A percentile compares a stretch with the other conserved stretches of the same genome.
phyloP scores from a whole-genome alignment of 2,329 filamentous ascomycete species.

The Fusarium buharicum region DNA sequence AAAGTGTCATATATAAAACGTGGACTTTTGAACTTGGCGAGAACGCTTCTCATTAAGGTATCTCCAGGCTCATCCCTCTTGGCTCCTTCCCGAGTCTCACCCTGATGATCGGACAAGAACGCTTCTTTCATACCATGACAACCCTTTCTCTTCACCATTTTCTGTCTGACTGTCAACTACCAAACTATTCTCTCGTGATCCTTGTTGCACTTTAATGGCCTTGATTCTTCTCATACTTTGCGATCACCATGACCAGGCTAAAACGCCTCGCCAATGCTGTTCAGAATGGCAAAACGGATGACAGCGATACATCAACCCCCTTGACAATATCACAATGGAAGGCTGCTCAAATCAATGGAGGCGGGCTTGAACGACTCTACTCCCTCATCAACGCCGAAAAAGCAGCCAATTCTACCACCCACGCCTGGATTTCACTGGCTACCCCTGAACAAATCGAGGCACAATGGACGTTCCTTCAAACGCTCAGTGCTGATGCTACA shows the following conservation, averaged over 20 bases:
- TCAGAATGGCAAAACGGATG: not conserved
- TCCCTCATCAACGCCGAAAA: constrained; percentile 40
- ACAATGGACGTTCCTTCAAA: constrained; percentile 33
- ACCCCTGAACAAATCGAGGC: constrained; percentile 41
- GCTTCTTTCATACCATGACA: too few relatives aligned
- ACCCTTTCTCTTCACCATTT: too few relatives aligned
- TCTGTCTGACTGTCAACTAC: too few relatives aligned
- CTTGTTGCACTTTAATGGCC: too few relatives aligned
- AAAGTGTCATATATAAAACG: constrained; percentile 8
- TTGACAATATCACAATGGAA: constrained; percentile 45
- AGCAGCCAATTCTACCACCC: constrained; percentile 34
- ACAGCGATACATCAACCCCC: not conserved
- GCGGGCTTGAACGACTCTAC: constrained; percentile 45
- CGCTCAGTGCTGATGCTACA: constrained; percentile 2
- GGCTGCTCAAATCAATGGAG: constrained; percentile 37
- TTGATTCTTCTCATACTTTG: not conserved
- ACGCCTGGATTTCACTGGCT: constrained; percentile 49
- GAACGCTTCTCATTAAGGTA: constrained; percentile 3
- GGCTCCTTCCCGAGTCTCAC: not conserved
- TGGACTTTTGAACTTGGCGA: constrained; percentile 5
- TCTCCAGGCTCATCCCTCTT: constrained; percentile 7
- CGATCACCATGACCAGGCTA: not conserved
- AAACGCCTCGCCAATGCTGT: not conserved
- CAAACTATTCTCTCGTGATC: too few relatives aligned
- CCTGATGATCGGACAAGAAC: too few relatives aligned